phyloP scores from a whole-genome alignment of 345 rosid genomes.

The Conringia planisiliqua region DNA sequence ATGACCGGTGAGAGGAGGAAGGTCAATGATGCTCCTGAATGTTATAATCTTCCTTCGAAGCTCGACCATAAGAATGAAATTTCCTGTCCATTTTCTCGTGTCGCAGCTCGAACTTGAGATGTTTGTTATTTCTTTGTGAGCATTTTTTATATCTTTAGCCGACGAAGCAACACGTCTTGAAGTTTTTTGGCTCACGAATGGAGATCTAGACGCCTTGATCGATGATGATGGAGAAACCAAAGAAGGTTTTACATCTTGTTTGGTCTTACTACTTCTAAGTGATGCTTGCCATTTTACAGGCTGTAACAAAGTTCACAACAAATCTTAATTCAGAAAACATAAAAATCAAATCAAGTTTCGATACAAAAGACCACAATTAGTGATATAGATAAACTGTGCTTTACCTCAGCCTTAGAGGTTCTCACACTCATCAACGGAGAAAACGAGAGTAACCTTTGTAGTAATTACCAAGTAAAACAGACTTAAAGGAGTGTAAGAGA shows the following conservation, averaged over 20 bases:
- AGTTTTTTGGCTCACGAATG: conserved; percentile 7
- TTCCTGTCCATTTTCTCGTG: conserved; percentile 32
- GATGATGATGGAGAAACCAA: conserved; percentile 21
- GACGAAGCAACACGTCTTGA: conserved; percentile 14
- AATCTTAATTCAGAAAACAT: not conserved
- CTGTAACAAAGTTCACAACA: conserved; percentile 28
- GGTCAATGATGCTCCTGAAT: conserved; percentile 62
- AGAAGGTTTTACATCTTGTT: conserved; percentile 26
- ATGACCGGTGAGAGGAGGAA: conserved; percentile 49
- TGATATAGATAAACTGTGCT: not conserved
- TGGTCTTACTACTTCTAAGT: conserved; percentile 27
- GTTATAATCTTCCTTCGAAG: conserved; percentile 54
- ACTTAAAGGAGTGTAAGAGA: conserved; percentile 4
- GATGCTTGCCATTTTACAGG: conserved; percentile 27
- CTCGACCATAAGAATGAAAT: conserved; percentile 52
- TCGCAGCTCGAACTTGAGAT: conserved; percentile 19
- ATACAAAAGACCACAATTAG: not conserved
- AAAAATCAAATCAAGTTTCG: not conserved
- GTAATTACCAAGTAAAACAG: conserved; percentile 1
- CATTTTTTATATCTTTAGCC: conserved; percentile 5
- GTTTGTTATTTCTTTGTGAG: conserved; percentile 29
- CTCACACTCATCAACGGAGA: conserved; percentile 26
- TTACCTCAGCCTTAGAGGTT: conserved; percentile 23
- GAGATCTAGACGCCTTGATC: conserved; percentile 8
- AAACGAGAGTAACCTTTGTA: conserved; percentile 18